A percentile compares a stretch with the other conserved stretches of the same genome.
phyloP scores from a whole-genome alignment of 2,329 filamentous ascomycete genomes.

The Epichloe gansuensis region DNA sequence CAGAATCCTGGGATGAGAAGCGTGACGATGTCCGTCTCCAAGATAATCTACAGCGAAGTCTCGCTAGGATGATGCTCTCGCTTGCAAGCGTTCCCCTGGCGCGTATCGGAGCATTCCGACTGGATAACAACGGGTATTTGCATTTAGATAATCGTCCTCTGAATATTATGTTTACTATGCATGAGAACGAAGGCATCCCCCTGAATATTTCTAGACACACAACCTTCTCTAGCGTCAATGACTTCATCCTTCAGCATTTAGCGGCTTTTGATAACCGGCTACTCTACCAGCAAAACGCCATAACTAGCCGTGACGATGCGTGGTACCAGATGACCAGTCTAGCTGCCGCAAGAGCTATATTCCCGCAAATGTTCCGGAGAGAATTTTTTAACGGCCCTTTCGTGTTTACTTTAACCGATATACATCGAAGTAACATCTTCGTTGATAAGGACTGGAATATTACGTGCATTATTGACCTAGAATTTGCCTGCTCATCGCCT shows the following conservation, averaged over 20 bases:
- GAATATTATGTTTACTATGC: not conserved
- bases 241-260: not conserved
- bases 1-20: not conserved
- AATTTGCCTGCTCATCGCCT: conserved; percentile 19
- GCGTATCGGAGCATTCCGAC: conserved; percentile 16
- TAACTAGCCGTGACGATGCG: not conserved
- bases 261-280: not conserved
- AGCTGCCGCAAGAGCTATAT: not conserved
- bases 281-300: not conserved
- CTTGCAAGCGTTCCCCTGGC: conserved; percentile 17
- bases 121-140: conserved; percentile 18
- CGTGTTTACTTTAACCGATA: conserved; percentile 17
- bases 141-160: conserved; percentile 13
- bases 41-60: conserved; percentile 17
- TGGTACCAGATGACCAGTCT: not conserved
- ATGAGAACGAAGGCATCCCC: not conserved
- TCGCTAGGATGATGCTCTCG: conserved; percentile 17
- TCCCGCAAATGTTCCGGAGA: conserved; percentile 9
- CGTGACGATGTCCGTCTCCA: conserved; percentile 4
- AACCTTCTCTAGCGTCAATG: not conserved
- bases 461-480: conserved; percentile 19
- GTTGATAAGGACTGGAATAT: conserved; percentile 22
- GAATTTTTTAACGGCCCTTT: conserved; percentile 15
- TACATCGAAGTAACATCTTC: conserved; percentile 22
- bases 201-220: not conserved